Base-by-base conservation (phyloP, 2,329 filamentous ascomycete genomes). In the Cytospora piceae region DNA sequence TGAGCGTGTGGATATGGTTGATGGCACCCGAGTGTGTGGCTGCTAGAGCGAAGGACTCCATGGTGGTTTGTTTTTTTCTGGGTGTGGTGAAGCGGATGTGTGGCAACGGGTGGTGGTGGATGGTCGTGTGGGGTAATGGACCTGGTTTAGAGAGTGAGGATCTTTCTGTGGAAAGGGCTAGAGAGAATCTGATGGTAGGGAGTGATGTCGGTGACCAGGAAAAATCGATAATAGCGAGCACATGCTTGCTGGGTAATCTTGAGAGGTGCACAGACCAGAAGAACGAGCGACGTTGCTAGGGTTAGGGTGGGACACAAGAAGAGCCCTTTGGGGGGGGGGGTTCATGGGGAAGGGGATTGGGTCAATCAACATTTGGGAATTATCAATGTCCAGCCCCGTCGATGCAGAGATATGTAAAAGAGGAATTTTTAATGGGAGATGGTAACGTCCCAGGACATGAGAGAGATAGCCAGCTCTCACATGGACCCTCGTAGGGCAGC, bases 1-100 rank as follows among this genome's bases (percentile, higher is more conserved):
- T 72, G 63, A 77, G 69, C 17, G 72, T 70, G 68, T 77, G 75
- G 17, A 73, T 59, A 61, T 77, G 75, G 49, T 73, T 73, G 63
- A 77, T 76, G 17, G 73, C 72, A 37, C 75, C 75, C n/a, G 72
- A 72, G 58, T 77, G 75, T 59, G 73, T 68, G 37, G 75, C 74
- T 5, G 75, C 74, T 15, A 77, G 66, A 32, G 73, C 70, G 64
- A 77, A 77, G 4, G 74, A 74, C 65, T 77, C 75, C 75, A 77
- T 77, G 27, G 27, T 29, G 27, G 27, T 5, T 34, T 22, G 3
- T 27, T 4, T 7, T 8, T 15, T 49, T 17, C n/a, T 15, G 27
- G 17, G n/a, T 49, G 60, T 7, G 39, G 14, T 3, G 14, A 14
- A 4, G 39, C 4, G 17, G 39, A 20, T 42, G 5, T 15, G 37